phyloP scores from a whole-genome alignment of 2,329 filamentous ascomycete species.

The Claviceps digitariae region DNA sequence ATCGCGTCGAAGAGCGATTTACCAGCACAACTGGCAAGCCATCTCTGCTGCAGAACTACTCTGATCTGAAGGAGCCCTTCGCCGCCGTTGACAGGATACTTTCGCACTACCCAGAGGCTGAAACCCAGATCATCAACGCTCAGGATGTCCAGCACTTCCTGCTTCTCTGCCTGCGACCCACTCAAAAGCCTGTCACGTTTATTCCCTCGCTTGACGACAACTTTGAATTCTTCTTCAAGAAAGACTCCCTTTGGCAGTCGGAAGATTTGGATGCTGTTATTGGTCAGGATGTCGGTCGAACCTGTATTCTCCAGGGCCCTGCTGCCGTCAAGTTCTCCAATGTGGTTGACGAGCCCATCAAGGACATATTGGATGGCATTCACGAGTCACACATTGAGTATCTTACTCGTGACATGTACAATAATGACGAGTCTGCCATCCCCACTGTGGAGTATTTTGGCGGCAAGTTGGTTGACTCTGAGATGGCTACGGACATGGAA shows the following conservation, averaged over 20 bases:
- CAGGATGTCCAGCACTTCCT: constrained; percentile 98
- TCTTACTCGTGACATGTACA: constrained; percentile 69
- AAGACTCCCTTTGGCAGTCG: constrained; percentile 98
- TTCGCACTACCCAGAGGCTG: constrained; percentile 70
- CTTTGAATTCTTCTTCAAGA: constrained; percentile 99
- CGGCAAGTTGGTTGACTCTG: constrained; percentile 63
- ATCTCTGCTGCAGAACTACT: constrained; percentile 79
- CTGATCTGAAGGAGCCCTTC: constrained; percentile 75
- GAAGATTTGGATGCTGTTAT: constrained; percentile 95
- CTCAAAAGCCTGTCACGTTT: constrained; percentile 94
- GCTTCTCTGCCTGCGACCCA: constrained; percentile 76
- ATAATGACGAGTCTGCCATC: constrained; percentile 56
- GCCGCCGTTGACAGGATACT: constrained; percentile 66
- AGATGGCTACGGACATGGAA: constrained; percentile 65
- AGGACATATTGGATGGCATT: constrained; percentile 85
- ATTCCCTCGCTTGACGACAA: constrained; percentile 92
- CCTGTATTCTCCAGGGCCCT: constrained; percentile 91
- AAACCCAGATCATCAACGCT: constrained; percentile 87
- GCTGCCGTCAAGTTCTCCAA: constrained; percentile 85
- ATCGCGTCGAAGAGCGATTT: constrained; percentile 93
- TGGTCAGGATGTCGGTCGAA: constrained; percentile 87
- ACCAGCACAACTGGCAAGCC: constrained; percentile 56
- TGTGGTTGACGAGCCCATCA: constrained; percentile 81
- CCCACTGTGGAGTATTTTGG: constrained; percentile 92
- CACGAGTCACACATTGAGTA: constrained; percentile 76